These are phyloP conservation scores for Betula pendula DNA, from an alignment of 306 rosid species.

Conservation along the genomic window DNA sequence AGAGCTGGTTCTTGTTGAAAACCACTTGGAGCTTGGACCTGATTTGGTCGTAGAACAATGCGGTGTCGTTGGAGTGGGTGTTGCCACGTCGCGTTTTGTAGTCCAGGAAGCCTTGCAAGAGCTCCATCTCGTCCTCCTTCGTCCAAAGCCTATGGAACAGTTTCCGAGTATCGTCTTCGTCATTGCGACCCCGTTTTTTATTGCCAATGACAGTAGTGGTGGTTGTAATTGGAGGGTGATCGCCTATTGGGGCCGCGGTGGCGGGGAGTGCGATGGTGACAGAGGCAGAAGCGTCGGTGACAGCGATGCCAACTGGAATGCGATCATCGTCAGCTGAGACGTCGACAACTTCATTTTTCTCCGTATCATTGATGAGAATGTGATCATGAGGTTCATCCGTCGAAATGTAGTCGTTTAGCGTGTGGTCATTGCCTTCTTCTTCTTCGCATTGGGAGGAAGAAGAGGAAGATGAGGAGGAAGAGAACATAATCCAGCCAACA, in stretches of 20 bases:
- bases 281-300: constrained; percentile 18
- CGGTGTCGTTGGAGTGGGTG: constrained; percentile 43
- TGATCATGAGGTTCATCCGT: background rate
- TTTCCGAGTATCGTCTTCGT: constrained; percentile 32
- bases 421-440: constrained; percentile 4
- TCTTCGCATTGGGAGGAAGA: constrained; percentile 33
- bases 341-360: constrained; percentile 17
- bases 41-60: constrained; percentile 61
- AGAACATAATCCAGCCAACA: background rate
- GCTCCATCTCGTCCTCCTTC: constrained; percentile 66
- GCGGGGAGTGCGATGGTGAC: constrained; percentile 29
- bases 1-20: constrained; percentile 63
- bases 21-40: constrained; percentile 52
- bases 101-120: constrained; percentile 51
- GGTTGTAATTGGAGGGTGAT: background rate
- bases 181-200: constrained; percentile 18
- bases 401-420: background rate
- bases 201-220: constrained; percentile 10
- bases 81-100: constrained; percentile 34
- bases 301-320: constrained; percentile 31
- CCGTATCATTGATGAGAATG: background rate
- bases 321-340: constrained; percentile 28
- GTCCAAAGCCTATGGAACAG: constrained; percentile 58
- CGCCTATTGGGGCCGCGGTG: background rate
- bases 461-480: background rate